Evolutionary conservation across 2,329 filamentous ascomycete species (phyloP).

Genomic region (Neopestalotiopsis clavispora): DNA sequence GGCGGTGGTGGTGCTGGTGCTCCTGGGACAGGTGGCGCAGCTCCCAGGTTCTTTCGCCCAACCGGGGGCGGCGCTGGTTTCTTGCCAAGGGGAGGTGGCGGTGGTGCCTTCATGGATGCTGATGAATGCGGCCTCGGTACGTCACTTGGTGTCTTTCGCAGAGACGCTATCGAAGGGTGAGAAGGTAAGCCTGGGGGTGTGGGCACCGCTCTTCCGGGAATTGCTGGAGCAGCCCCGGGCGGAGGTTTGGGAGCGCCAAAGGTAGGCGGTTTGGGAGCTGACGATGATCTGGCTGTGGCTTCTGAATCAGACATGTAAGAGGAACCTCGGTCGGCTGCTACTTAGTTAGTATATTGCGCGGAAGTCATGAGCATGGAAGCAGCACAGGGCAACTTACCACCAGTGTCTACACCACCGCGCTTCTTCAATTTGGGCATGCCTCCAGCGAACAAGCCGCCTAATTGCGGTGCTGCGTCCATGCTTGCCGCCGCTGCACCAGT

Average conservation of each 20-base stretch:
- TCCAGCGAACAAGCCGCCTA: slow-evolving; percentile 87
- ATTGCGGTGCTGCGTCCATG: slow-evolving; percentile 72
- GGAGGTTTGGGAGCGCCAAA: slow-evolving; percentile 63
- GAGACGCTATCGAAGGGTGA: slow-evolving; percentile 60
- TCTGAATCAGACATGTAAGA: slow-evolving; percentile 86
- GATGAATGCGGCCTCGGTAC: slow-evolving; percentile 63
- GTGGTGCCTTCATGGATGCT: slow-evolving; percentile 69
- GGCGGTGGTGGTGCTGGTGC: slow-evolving; percentile 39
- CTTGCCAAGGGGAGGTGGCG: slow-evolving; percentile 79
- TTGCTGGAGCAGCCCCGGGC: slow-evolving; percentile 59
- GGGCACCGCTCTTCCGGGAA: slow-evolving; percentile 59
- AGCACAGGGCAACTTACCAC: slow-evolving; percentile 47
- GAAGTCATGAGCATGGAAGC: slow-evolving; percentile 5
- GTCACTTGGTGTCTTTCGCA: slow-evolving; percentile 62
- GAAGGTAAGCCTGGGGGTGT: slow-evolving; percentile 44
- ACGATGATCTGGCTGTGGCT: slow-evolving; percentile 41
- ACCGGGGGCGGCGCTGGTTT: slow-evolving; percentile 70
- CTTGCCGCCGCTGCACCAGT: slow-evolving; percentile 42
- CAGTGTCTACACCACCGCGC: slow-evolving; percentile 78
- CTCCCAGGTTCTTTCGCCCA: slow-evolving; percentile 55
- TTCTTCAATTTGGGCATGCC: slow-evolving; percentile 97
- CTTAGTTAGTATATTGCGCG: slow-evolving; percentile 12
- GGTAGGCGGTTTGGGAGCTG: slow-evolving; percentile 58
- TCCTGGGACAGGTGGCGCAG: slow-evolving; percentile 8
- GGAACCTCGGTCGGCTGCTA: slow-evolving; percentile 67